Evolutionary conservation across 2,329 filamentous ascomycete species (phyloP), one percentile per base, ranked within the genome.

Genomic region (Phialocephala subalpina): DNA sequence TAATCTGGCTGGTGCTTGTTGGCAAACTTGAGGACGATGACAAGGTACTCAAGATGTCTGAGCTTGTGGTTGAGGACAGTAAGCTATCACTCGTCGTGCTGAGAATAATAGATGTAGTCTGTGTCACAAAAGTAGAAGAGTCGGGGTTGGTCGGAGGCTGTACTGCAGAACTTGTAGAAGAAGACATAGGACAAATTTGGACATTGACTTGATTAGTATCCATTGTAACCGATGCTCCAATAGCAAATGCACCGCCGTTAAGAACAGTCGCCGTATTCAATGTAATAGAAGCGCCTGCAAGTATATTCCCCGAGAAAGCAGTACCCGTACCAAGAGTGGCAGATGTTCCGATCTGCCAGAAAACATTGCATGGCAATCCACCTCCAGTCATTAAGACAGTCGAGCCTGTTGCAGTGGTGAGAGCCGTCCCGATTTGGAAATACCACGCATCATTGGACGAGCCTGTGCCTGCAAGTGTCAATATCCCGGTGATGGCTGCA

Each of bases 391-490:
- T 20, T 25, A 56, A 6, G 1, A 70, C 55, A 38, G 20, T 22
- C 8, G 66, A 62, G 11, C 35, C 61, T 14, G 56, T 18, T 4
- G 33, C 58, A 3, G 67, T 67, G 27, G 52, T 60, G 14, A 69
- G 36, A 2, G 56, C 58, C 3, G 53, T 53, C n/a, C 53, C 62
- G 20, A 70, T 63, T 20, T 69, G 66, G 33, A 70, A 70, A 35
- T 60, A 53, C 62, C 62, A 70, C 1, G 29, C 33, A 40, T 45
- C 64, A 12, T 14, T 38, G 16, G 62, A 25, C 25, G 38, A 45
- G 8, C 68, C 67, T 6, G 58, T 55, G 11, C 58, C 68, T 25
- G 49, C 55, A 33, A 69, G 66, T 8, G 58, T 69, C 33, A 69
- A 56, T 2, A 33, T 49, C 2, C 67, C 67, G n/a, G 62, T 60